Percentiles rank a stretch among this genome's conserved stretches.
Conservation (phyloP, 768 basidiomycete genomes). For the Peribolospora baueri region DNA sequence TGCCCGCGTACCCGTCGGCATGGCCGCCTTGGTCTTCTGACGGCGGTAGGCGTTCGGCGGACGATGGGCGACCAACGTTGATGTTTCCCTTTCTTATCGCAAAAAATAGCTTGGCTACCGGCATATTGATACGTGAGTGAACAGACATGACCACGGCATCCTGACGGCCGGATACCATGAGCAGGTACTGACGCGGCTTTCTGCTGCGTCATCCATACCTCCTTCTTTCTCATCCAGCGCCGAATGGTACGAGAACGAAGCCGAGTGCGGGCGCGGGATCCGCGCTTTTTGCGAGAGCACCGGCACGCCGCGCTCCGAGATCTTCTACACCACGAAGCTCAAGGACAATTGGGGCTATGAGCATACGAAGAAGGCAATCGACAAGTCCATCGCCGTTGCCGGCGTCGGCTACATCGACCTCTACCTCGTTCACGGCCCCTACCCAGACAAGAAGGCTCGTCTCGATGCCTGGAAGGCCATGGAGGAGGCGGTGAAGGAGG, state of each 20-base stretch:
- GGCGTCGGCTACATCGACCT: conserved; percentile 43
- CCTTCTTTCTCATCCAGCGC: conserved; percentile 4
- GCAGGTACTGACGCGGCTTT: not conserved
- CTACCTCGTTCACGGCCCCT: conserved; percentile 45
- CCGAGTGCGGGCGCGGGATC: conserved; percentile 38
- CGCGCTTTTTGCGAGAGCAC: conserved; percentile 25
- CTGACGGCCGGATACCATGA: not conserved
- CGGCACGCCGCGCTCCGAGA: conserved; percentile 30
- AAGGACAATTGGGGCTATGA: conserved; percentile 33
- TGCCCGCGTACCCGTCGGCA: not conserved
- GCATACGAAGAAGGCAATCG: conserved; percentile 27
- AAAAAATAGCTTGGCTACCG: conserved; percentile 33
- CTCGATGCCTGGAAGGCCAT: conserved; percentile 42
- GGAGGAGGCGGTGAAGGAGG: conserved; percentile 50
- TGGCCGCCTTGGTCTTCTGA: not conserved
- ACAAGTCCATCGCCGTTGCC: conserved; percentile 30
- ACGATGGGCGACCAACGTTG: too few species aligned
- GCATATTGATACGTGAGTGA: conserved; percentile 30
- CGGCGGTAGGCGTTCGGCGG: too few species aligned
- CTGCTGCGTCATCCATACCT: not conserved
- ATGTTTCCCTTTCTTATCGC: conserved; percentile 2
- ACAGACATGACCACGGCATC: conserved; percentile 8
- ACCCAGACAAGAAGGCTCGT: conserved; percentile 34
- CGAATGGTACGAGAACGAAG: conserved; percentile 37
- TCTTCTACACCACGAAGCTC: conserved; percentile 51